Evolutionary conservation across 345 rosid species (phyloP).

Genomic region (Eutrema heterophyllum): DNA sequence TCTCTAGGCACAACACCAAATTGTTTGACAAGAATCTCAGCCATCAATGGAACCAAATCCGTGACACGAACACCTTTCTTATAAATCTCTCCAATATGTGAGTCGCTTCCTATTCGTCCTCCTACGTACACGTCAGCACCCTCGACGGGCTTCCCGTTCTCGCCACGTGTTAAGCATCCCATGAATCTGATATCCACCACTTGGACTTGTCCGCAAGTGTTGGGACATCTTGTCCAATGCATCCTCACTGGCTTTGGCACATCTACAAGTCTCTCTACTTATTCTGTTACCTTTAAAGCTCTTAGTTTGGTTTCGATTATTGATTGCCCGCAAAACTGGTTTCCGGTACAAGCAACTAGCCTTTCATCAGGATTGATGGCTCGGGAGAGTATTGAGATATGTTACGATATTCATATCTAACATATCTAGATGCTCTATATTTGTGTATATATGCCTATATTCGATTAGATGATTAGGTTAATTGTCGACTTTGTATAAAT

Average conservation of each 20-base stretch:
- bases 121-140: conserved; percentile 85
- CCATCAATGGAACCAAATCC: conserved; percentile 76
- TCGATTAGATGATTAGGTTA: no score
- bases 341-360: conserved; percentile 90
- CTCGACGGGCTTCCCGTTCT: conserved; percentile 62
- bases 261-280: conserved; percentile 68
- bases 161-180: conserved; percentile 92
- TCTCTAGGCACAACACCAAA: conserved; percentile 87
- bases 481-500: no score
- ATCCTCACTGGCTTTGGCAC: conserved; percentile 62
- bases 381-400: conserved; percentile 26
- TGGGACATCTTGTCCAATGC: conserved; percentile 99
- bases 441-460: no score
- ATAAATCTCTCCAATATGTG: conserved; percentile 71
- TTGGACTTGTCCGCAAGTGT: conserved; percentile 84
- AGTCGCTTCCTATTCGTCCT: conserved; percentile 81
- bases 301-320: conserved; percentile 92
- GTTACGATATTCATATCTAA: no score
- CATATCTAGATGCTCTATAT: no score
- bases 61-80: conserved; percentile 85
- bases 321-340: conserved; percentile 89
- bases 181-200: conserved; percentile 95
- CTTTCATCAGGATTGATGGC: conserved; percentile 67
- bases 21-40: conserved; percentile 59
- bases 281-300: conserved; percentile 79